Evolutionary conservation across 208 protist genomes (phyloP).

Genomic region (Leishmania tropica): DNA sequence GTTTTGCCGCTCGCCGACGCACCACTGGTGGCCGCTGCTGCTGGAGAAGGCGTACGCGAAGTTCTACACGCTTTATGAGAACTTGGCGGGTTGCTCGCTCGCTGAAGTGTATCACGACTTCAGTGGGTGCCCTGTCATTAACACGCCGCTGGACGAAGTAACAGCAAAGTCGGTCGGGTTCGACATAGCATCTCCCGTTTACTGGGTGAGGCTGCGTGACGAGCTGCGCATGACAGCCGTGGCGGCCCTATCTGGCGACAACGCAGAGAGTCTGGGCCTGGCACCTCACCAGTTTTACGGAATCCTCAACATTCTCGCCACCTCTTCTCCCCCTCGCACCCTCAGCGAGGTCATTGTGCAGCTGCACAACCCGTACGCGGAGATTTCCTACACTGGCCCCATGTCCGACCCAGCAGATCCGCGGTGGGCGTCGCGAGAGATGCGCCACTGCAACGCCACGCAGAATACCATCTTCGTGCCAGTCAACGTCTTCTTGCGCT

Average conservation of each 20-base stretch:
- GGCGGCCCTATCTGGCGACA: slow-evolving; percentile 24
- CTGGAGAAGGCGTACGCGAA: slow-evolving; percentile 83
- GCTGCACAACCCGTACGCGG: slow-evolving; percentile 61
- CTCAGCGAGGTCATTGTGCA: slow-evolving; percentile 56
- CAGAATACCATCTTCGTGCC: slow-evolving; percentile 61
- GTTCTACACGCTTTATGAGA: slow-evolving; percentile 77
- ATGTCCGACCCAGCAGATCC: slow-evolving; percentile 53
- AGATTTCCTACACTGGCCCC: slow-evolving; percentile 54
- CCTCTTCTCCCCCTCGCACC: slow-evolving; percentile 20
- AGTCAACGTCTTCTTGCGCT: slow-evolving; percentile 45
- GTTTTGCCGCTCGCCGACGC: slow-evolving; percentile 68
- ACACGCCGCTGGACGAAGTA: slow-evolving; percentile 28
- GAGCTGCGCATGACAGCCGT: slow-evolving; percentile 38
- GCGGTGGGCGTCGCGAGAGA: slow-evolving; percentile 43
- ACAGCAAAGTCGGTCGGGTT: slow-evolving; percentile 32
- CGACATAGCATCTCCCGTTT: slow-evolving; percentile 39
- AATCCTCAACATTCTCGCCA: slow-evolving; percentile 48
- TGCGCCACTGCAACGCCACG: slow-evolving; percentile 21
- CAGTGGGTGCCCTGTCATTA: slow-evolving; percentile 53
- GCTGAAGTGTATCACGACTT: slow-evolving; percentile 71
- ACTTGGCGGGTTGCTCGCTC: slow-evolving; percentile 57
- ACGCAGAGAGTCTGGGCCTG: slow-evolving; percentile 38
- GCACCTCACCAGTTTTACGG: slow-evolving; percentile 53
- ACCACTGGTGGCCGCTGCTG: slow-evolving; percentile 76
- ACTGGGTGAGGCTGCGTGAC: slow-evolving; percentile 57